Evolutionary conservation across 495 filamentous ascomycete species (phyloP).

Genomic region (Pseudomonodictys pantanalensis): DNA sequence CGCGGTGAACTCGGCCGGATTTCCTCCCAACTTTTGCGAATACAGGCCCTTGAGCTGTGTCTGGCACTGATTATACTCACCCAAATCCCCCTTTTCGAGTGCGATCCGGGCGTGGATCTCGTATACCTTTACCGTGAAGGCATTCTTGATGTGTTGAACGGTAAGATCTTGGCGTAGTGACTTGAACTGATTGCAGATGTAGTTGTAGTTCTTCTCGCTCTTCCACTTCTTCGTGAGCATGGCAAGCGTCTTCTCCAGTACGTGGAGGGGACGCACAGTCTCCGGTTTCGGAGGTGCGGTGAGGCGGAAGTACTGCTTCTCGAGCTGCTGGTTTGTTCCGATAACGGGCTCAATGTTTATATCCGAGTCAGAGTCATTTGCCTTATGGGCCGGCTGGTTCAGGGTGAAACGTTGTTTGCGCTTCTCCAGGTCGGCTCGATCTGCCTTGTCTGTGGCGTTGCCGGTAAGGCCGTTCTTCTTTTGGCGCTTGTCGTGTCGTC

Average conservation of each 20-base stretch:
- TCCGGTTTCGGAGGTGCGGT: constrained; percentile 84
- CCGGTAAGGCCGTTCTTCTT: constrained; percentile 40
- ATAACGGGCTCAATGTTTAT: constrained; percentile 73
- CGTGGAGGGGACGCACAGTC: constrained; percentile 76
- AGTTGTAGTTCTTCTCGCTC: constrained; percentile 87
- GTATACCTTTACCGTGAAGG: constrained; percentile 93
- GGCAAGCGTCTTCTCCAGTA: constrained; percentile 81
- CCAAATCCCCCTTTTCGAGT: constrained; percentile 95
- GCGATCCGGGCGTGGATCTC: constrained; percentile 98
- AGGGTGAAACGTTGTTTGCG: constrained; percentile 80
- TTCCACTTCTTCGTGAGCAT: constrained; percentile 92
- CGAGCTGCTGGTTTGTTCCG: constrained; percentile 76
- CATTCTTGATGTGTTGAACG: constrained; percentile 92
- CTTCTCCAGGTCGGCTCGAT: constrained; percentile 78
- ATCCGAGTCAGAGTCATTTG: constrained; percentile 55
- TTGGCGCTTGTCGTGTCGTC: constrained; percentile 57
- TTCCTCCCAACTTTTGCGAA: constrained; percentile 77
- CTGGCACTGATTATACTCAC: constrained; percentile 99
- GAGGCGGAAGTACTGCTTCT: constrained; percentile 92
- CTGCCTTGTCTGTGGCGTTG: constrained; percentile 71
- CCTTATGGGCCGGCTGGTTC: background rate
- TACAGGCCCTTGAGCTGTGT: constrained; percentile 93
- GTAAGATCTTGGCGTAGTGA: constrained; percentile 97
- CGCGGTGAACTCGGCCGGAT: constrained; percentile 93
- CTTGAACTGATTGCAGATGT: constrained; percentile 99